Base-by-base conservation (phyloP, 257 asterid species). In the Gardenia jasminoides region DNA sequence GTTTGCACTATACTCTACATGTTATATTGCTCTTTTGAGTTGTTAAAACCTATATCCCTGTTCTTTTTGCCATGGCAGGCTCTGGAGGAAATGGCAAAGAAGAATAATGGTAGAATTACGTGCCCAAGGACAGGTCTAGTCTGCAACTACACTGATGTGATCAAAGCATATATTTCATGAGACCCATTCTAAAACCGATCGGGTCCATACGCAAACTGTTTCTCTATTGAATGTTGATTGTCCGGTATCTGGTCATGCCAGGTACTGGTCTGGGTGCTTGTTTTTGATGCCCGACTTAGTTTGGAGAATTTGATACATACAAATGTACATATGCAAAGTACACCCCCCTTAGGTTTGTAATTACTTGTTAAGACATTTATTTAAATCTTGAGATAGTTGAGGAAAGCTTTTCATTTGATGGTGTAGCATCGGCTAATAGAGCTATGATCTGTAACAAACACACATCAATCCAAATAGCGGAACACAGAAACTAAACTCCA, bases 11-110 rank as follows among this genome's bases (percentile, higher is more conserved):
- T 62, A 10, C 72, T 44, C 0, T 41, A 31, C 16, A 7, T 39
- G 36, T 46, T 24, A 43, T 67, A 11, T 47, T 52, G 46, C 30
- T 74, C 4, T 75, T 48, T 0, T 68, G 58, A 26, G 43, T 56
- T 48, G 46, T 78, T 33, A 19, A 52, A 44, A 36, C 43, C 43
- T 48, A 17, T 15, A 50, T 46, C 26, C 31, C 67, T 41, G 22
- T 50, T 10, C 59, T 54, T 17, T 9, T 16, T 76, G 65, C 71
- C 30, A 28, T 61, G 28, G 50, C 91, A 96, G 98, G 97, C 99
- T 28, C 92, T 94, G 7, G 96, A 94, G 82, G 98, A 94, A 26
- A 92, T 96, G 98, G 87, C 98, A 28, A 91, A 84, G 88, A 93
- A 84, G 80, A 92, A 93, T 81, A 70, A 88, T 20, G 97, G 97